Evolutionary conservation across 1,139 yeast genomes (phyloP).

Genomic region (Candida neerlandica): DNA sequence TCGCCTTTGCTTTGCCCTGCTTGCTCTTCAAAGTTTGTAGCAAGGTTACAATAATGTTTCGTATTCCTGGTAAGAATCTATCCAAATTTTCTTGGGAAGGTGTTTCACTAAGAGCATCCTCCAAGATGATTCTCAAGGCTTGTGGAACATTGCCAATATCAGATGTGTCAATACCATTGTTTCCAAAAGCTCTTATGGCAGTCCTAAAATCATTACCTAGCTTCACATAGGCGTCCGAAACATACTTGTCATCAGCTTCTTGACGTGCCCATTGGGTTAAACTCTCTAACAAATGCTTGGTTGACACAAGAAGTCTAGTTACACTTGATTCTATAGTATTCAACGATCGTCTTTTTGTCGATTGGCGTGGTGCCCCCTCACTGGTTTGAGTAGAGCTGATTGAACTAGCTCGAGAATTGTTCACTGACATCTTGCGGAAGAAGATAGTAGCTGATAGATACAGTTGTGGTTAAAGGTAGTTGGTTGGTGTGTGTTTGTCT

Average conservation of each 20-base stretch:
- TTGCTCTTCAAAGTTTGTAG: conserved; percentile 80
- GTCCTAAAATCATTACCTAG: conserved; percentile 93
- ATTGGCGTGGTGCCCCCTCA: background rate
- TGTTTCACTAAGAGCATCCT: conserved; percentile 81
- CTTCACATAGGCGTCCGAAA: conserved; percentile 88
- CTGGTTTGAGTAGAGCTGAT: conserved; percentile 2
- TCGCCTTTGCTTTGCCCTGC: conserved; percentile 56
- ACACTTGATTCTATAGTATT: conserved; percentile 82
- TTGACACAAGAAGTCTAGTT: conserved; percentile 80
- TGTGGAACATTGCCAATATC: conserved; percentile 48
- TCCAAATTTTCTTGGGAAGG: conserved; percentile 87
- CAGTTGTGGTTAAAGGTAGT: background rate
- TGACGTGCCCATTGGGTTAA: conserved; percentile 90
- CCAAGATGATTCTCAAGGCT: conserved; percentile 67
- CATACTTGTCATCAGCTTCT: conserved; percentile 77
- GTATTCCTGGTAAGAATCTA: conserved; percentile 76
- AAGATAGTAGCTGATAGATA: background rate
- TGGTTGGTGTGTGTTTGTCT: background rate
- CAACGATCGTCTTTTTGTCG: conserved; percentile 37
- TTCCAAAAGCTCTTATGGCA: conserved; percentile 60
- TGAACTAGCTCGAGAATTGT: conserved; percentile 1
- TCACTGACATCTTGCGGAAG: background rate
- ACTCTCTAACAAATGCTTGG: conserved; percentile 82
- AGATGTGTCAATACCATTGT: conserved; percentile 44
- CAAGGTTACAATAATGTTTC: conserved; percentile 82